Evolutionary conservation across 2,329 filamentous ascomycete genomes (phyloP).

Genomic region (Aspergillus fijiensis): DNA sequence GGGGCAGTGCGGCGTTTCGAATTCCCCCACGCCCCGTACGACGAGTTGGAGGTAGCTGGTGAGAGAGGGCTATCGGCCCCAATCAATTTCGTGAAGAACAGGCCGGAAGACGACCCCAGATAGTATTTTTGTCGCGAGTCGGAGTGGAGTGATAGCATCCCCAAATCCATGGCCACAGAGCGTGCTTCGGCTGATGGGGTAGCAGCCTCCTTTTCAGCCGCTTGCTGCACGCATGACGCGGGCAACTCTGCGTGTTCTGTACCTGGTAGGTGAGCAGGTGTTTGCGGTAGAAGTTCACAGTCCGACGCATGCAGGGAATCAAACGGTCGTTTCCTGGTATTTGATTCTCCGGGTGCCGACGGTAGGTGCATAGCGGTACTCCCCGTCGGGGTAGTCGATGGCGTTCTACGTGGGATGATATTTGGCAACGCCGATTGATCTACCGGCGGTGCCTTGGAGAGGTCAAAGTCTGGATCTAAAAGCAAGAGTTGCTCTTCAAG

Average conservation of each 20-base stretch:
- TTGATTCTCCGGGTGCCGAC: not conserved
- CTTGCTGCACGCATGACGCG: not conserved
- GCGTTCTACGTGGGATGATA: not conserved
- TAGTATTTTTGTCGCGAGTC: slow-evolving; percentile 42
- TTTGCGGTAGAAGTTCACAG: slow-evolving; percentile 10
- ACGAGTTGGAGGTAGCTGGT: not conserved
- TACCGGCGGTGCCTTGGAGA: slow-evolving; percentile 29
- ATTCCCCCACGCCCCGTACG: not conserved
- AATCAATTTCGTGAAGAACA: slow-evolving; percentile 35
- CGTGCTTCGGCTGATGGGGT: slow-evolving; percentile 24
- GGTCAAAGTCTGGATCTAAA: slow-evolving; percentile 30
- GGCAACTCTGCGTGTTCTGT: not conserved
- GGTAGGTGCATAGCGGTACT: not conserved
- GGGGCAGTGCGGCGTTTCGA: not conserved
- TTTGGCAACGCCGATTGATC: slow-evolving; percentile 16
- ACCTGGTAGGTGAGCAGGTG: not conserved
- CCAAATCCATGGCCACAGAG: slow-evolving; percentile 37
- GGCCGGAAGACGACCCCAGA: slow-evolving; percentile 40
- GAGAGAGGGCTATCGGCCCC: slow-evolving; percentile 13
- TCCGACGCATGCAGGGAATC: slow-evolving; percentile 18
- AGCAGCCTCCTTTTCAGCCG: not conserved
- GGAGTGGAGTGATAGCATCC: slow-evolving; percentile 40
- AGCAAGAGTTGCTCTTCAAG: slow-evolving; percentile 33
- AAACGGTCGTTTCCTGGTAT: slow-evolving; percentile 15
- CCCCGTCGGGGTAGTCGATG: not conserved